Evolutionary conservation across 805 yeast genomes (phyloP).

Genomic region (Candida boidinii): DNA sequence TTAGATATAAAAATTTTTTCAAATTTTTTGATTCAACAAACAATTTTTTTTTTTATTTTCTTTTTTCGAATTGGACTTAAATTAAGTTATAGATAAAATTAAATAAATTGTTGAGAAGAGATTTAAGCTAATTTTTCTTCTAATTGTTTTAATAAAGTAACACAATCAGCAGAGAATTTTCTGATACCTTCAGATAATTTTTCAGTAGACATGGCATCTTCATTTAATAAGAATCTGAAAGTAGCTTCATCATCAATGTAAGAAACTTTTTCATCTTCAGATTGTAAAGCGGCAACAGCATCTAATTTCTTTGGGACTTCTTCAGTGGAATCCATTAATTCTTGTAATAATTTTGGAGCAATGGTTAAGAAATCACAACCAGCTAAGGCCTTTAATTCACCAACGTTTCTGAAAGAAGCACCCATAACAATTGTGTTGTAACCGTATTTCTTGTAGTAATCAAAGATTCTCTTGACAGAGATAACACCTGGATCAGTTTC

Average conservation of each 20-base stretch:
- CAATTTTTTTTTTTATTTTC: too few relatives aligned
- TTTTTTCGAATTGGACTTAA: too few relatives aligned
- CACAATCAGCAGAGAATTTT: conserved; percentile 90
- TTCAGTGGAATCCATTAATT: conserved; percentile 69
- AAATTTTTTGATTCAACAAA: too few relatives aligned
- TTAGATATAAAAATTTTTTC: too few relatives aligned
- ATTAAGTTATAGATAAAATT: too few relatives aligned
- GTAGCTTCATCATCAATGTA: conserved; percentile 78
- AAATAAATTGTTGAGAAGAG: not conserved
- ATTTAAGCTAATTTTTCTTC: conserved; percentile 31
- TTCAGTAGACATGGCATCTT: conserved; percentile 98
- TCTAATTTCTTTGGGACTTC: conserved; percentile 78
- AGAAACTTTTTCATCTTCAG: conserved; percentile 59
- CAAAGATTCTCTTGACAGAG: conserved; percentile 82
- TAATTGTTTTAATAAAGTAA: conserved; percentile 62
- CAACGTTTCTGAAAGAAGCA: conserved; percentile 97
- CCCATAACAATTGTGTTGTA: conserved; percentile 99
- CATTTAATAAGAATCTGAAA: conserved; percentile 87
- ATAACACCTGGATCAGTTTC: conserved; percentile 93
- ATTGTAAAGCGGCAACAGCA: conserved; percentile 49
- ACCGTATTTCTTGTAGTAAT: conserved; percentile 96
- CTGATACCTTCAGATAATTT: conserved; percentile 97
- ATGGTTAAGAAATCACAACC: conserved; percentile 96
- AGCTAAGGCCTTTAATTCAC: conserved; percentile 93
- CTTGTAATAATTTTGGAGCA: conserved; percentile 86